Evolutionary conservation across 176 grass and related monocot genomes (phyloP), one percentile per base, ranked within the genome.

Genomic region (Elaeis guineensis): DNA sequence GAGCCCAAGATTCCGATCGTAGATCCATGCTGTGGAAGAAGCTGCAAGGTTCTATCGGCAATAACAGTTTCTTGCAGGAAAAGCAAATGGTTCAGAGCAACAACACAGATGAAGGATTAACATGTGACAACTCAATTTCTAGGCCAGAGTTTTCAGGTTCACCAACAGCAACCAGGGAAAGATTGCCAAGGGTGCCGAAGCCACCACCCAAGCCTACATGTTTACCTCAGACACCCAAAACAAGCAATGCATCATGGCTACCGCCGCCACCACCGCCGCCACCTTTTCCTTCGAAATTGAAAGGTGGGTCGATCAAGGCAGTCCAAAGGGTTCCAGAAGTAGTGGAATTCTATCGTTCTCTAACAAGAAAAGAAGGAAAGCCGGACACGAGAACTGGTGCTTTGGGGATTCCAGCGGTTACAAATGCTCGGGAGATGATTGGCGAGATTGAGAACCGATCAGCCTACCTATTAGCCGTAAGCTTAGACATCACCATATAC

Each of bases 401-500:
- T 59, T 17, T 71, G 5, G 81, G 58, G 75, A 80, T 73, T 77
- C 94, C 88, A 52, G 66, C 62, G 24, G 73, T 61, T 24, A 54
- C 58, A 21, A 93, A 77, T 64, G 75, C 70, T 64, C 77, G 85
- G 61, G 88, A 89, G 50, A 98, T 98, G 94, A 98, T 98, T 44
- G 94, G 87, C 5, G 94, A 98, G 76, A 98, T 98, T 19, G 94
- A 93, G 77, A 98, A 98, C 67, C 81, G 61, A 89, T 98, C 94
- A 48, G 69, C 88, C 50, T 89, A 98, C 71, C 80, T 98, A 64
- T 75, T 93, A 75, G 88, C 94, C 52, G 94, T 98, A 86, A 98
- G 73, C 83, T 52, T 72, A 59, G 52, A 67, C 26, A 72, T n/a
- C 20, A 24, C 25, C 17, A 19, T 5, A 54, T 44, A 2, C 35